Evolutionary conservation across 2,329 filamentous ascomycete genomes (phyloP).

Genomic region (Cladophialophora bantiana): DNA sequence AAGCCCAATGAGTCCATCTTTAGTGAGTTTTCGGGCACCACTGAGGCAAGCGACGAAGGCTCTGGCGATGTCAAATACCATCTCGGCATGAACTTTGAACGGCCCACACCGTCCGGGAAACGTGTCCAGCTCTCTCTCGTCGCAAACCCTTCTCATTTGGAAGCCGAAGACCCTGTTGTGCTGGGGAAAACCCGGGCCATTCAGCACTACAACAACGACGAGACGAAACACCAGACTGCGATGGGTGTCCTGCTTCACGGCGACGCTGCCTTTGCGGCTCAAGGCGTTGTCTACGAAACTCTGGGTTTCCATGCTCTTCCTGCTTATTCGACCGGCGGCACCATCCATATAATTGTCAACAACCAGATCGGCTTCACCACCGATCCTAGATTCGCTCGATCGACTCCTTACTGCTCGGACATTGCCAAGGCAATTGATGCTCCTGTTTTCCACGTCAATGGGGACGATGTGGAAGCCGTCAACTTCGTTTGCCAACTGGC

Average conservation of each 20-base stretch:
- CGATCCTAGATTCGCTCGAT: conserved; percentile 94
- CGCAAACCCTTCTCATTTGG: conserved; percentile 96
- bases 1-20: conserved; percentile 99
- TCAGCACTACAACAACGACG: conserved; percentile 98
- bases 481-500: conserved; percentile 98
- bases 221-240: conserved; percentile 83
- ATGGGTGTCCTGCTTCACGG: conserved; percentile 97
- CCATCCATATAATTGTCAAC: conserved; percentile 96
- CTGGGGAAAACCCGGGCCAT: conserved; percentile 97
- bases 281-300: conserved; percentile 98
- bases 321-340: conserved; percentile 95
- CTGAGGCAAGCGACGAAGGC: conserved; percentile 89
- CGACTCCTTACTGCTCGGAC: conserved; percentile 98
- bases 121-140: conserved; percentile 98
- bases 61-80: conserved; percentile 99
- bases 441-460: conserved; percentile 98
- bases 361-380: conserved; percentile 99
- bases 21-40: conserved; percentile 91
- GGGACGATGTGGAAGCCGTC: conserved; percentile 96
- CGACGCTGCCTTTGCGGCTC: conserved; percentile 94
- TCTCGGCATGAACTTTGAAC: conserved; percentile 99
- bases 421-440: conserved; percentile 99
- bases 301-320: conserved; percentile 96
- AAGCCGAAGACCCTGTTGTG: conserved; percentile 97
- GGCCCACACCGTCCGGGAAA: conserved; percentile 96